Base-by-base conservation (phyloP, 805 yeast genomes). In the Saturnispora serradocipensis region DNA sequence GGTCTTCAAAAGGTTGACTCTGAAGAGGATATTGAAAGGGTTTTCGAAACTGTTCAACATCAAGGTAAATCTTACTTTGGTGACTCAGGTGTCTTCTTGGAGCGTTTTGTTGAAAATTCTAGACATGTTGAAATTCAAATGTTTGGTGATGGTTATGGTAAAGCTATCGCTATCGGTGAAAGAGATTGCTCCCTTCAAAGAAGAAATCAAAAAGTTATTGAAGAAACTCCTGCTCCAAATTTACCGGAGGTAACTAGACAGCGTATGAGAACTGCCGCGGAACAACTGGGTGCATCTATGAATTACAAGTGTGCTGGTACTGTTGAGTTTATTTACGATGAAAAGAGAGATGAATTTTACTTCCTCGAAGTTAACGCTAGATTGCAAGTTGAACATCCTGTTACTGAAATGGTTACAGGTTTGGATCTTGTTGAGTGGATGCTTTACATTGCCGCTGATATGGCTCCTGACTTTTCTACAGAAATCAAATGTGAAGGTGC, bases 141-240 rank as follows among this genome's bases (percentile, higher is more conserved):
- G 76, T 82, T 91, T 69, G 99, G 97, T 65, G 98, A 91, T 66
- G 99, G 99, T 54, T 72, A 75, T 52, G 99, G 99, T 56, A 78
- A 80, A 57, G 98, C 97, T 5, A 82, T 90, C 65, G 96, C 97
- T 4, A 67, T 93, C 46, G 98, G 98, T 51, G 99, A 93, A 72
- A 82, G 99, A 72, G 99, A 91, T 68, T 91, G 99, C 70, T 91
- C 98, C 20, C 75, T 93, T 63, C 99, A 91, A 70, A 84, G 99
- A 69, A 86, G 99, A 72, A 91, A 91, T 71, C 99, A 91, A 69
- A 91, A 91, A 72, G 74, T 91, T 58, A 88, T 91, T 56, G 99
- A 91, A 71, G 99, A 93, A 68, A 91, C 98, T 1, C 99, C 99
- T 3, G 97, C 98, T 51, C 98, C 98, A 44, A 84, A 86, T 62